Conservation (phyloP, 345 rosid species). For the Bruguiera sexangula region DNA sequence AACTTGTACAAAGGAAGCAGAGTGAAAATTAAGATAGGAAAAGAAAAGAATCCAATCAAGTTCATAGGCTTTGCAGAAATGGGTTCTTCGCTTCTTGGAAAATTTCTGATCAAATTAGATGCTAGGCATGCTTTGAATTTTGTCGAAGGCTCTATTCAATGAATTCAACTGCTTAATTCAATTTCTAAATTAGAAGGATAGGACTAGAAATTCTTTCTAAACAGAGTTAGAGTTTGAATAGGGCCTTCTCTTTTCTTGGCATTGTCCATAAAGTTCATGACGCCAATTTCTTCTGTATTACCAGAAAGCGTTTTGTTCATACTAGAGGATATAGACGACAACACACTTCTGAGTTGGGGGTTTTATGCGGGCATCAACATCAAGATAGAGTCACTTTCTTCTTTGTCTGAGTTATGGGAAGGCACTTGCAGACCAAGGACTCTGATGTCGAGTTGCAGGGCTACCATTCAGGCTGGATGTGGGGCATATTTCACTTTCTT, state of each 20-base stretch:
- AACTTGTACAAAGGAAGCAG: too few relatives aligned
- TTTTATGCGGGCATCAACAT: not conserved
- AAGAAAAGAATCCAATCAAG: too few relatives aligned
- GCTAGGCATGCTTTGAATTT: too few relatives aligned
- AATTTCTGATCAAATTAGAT: not conserved
- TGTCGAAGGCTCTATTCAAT: too few relatives aligned
- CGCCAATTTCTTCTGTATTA: not conserved
- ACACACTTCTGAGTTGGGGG: not conserved
- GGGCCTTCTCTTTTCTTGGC: not conserved
- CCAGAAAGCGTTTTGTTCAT: not conserved
- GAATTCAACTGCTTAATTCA: too few relatives aligned
- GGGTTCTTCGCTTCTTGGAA: constrained; percentile 8
- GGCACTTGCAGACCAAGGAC: constrained; percentile 28
- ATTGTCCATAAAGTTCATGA: not conserved
- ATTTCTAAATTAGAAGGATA: not conserved
- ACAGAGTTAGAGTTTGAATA: not conserved
- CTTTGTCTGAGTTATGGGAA: constrained; percentile 36
- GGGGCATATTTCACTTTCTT: constrained; percentile 57
- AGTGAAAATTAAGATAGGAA: too few relatives aligned
- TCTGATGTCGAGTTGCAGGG: constrained; percentile 34
- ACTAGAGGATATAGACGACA: constrained; percentile 1
- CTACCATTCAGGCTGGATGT: constrained; percentile 52
- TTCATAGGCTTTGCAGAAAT: not conserved
- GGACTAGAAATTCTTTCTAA: not conserved
- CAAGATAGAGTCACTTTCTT: not conserved